These are phyloP conservation scores for Hypoxylon crocopeplum DNA, from an alignment of 495 filamentous ascomycete species.

Conservation along the genomic window DNA sequence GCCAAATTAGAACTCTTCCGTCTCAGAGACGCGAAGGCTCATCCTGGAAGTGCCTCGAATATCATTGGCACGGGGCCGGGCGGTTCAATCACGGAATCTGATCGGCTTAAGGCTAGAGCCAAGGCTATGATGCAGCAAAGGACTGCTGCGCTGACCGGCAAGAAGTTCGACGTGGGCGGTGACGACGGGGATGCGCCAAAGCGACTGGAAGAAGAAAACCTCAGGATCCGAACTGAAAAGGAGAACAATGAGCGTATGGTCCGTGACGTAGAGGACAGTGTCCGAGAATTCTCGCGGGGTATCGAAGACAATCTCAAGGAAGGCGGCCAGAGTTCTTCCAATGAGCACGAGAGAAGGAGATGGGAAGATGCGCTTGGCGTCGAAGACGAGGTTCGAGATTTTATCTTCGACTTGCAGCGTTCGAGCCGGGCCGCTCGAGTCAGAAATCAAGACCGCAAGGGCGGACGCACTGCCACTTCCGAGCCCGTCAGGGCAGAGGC, in stretches of 20 bases:
- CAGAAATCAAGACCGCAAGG: constrained; percentile 69
- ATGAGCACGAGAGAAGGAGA: constrained; percentile 87
- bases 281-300: constrained; percentile 82
- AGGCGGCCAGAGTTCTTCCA: constrained; percentile 66
- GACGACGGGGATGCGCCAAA: constrained; percentile 81
- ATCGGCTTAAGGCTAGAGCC: constrained; percentile 91
- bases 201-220: constrained; percentile 85
- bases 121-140: constrained; percentile 99
- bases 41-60: constrained; percentile 80
- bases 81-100: constrained; percentile 88
- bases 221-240: constrained; percentile 77
- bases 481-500: constrained; percentile 55
- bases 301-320: constrained; percentile 89
- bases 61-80: constrained; percentile 95
- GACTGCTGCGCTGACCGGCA: constrained; percentile 88
- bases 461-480: constrained; percentile 50
- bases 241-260: constrained; percentile 97
- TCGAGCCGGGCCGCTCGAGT: constrained; percentile 77
- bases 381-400: constrained; percentile 94
- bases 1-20: constrained; percentile 94
- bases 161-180: constrained; percentile 66
- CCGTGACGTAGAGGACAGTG: constrained; percentile 94
- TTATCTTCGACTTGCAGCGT: constrained; percentile 94
- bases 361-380: constrained; percentile 98
- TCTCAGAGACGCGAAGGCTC: constrained; percentile 87